Evolutionary conservation across 768 basidiomycete species (phyloP), one percentile per base, ranked within the genome.

Genomic region (Cyathus striatus): DNA sequence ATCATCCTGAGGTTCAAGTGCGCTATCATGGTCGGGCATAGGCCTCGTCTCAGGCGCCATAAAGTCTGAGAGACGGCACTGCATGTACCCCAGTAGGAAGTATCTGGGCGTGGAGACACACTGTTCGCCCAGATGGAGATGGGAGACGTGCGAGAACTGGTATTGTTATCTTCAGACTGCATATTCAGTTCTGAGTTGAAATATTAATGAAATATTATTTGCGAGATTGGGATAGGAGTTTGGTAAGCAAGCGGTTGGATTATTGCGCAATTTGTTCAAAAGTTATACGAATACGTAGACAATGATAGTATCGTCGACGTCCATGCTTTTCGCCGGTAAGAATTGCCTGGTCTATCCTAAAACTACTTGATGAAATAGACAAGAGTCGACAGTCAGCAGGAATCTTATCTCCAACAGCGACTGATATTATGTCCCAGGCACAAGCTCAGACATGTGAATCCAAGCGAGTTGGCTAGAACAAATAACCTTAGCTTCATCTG

Each of bases 261-360:
- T n/a, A n/a, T n/a, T n/a, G n/a, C n/a, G n/a, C n/a, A n/a, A n/a
- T n/a, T n/a, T n/a, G n/a, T n/a, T n/a, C n/a, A n/a, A n/a, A n/a
- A n/a, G n/a, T n/a, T n/a, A n/a, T n/a, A n/a, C n/a, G n/a, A n/a
- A n/a, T n/a, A n/a, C n/a, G n/a, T n/a, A n/a, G n/a, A n/a, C n/a
- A n/a, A n/a, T n/a, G n/a, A n/a, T n/a, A n/a, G n/a, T n/a, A n/a
- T n/a, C n/a, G n/a, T n/a, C n/a, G n/a, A n/a, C n/a, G n/a, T n/a
- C n/a, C n/a, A n/a, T n/a, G n/a, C n/a, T n/a, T 90, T 67, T 99
- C 95, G 20, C 95, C 95, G 2, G 95, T 99, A 40, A 99, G 76
- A 56, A 98, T 89, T 23, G 95, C 94, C 64, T 99, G 95, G 63
- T 98, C 95, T 41, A 97, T 72, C 40, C 93, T 78, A 68, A 98